Evolutionary conservation across 129 eudicot genomes (phyloP).

Genomic region (Flaveria sonorensis): DNA sequence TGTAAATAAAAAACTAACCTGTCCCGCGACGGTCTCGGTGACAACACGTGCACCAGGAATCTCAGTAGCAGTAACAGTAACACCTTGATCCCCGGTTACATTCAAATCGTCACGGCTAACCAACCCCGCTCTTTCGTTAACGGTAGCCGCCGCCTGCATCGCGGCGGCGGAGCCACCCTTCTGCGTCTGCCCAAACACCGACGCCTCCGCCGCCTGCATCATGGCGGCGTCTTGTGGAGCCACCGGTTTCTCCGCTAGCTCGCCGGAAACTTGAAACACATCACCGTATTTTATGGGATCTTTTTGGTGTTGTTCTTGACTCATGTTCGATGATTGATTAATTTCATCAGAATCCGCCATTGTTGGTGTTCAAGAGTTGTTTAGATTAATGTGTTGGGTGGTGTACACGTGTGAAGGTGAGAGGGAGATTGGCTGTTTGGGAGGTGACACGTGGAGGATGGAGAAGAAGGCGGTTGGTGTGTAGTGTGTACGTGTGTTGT

Average conservation of each 20-base stretch:
- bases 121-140: slow-evolving; percentile 56
- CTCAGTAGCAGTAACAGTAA: slow-evolving; percentile 55
- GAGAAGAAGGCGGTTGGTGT: neutral
- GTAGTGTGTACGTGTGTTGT: neutral
- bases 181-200: slow-evolving; percentile 58
- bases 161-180: slow-evolving; percentile 75
- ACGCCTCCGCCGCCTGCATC: slow-evolving; percentile 75
- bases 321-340: slow-evolving; percentile 31
- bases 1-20: too few relatives aligned
- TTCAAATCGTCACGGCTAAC: slow-evolving; percentile 47
- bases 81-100: slow-evolving; percentile 45
- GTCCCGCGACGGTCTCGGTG: slow-evolving; percentile 66
- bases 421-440: neutral
- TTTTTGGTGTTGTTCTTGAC: slow-evolving; percentile 31
- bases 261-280: slow-evolving; percentile 62
- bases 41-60: slow-evolving; percentile 57
- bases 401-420: neutral
- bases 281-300: slow-evolving; percentile 65
- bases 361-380: neutral
- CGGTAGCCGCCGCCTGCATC: slow-evolving; percentile 79
- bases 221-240: slow-evolving; percentile 74
- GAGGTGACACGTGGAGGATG: neutral
- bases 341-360: neutral
- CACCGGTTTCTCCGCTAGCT: slow-evolving; percentile 54
- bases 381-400: neutral